Base-by-base conservation (phyloP, 2,329 filamentous ascomycete genomes). In the Nigrograna mackinnonii region DNA sequence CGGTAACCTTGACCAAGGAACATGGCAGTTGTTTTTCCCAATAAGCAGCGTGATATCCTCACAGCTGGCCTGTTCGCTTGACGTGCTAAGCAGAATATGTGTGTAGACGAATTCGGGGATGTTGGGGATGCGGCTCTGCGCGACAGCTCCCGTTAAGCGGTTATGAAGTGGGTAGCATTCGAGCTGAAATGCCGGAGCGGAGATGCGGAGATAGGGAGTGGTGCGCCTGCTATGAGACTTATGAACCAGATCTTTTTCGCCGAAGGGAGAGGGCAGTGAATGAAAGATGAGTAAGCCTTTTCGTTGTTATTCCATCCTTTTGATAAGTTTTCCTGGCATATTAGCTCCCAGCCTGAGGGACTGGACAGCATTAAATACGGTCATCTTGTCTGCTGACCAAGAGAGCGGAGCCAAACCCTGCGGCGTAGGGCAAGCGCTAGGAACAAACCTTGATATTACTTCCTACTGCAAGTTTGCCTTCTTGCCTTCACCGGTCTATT, bases 51-150 rank as follows among this genome's bases (percentile, higher is more conserved):
- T n/a, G n/a, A n/a, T n/a, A n/a, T n/a, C n/a, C n/a, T n/a, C n/a
- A n/a, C n/a, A n/a, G n/a, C n/a, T n/a, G n/a, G n/a, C n/a, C n/a
- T n/a, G n/a, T n/a, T n/a, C n/a, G n/a, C n/a, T n/a, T n/a, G n/a
- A n/a, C n/a, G n/a, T n/a, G n/a, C n/a, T n/a, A n/a, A n/a, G n/a
- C n/a, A n/a, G 30, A 36, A 39, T 22, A 45, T 50, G 47, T 37
- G 35, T 19, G 34, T 48, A 20, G 45, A 46, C 41, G 21, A 41
- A 47, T 46, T 16, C n/a, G 39, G 32, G n/a, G 43, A 42, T 13
- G 35, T 43, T 39, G 21, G 14, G 35, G n/a, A 45, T 54, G 53
- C 51, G 49, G 53, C 53, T 57, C 53, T 54, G 48, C 50, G 46
- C 26, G 22, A 35, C 20, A 24, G 30, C 37, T 22, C 22, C 32